Base-by-base conservation (phyloP, 257 asterid genomes). In the Plantago major region DNA sequence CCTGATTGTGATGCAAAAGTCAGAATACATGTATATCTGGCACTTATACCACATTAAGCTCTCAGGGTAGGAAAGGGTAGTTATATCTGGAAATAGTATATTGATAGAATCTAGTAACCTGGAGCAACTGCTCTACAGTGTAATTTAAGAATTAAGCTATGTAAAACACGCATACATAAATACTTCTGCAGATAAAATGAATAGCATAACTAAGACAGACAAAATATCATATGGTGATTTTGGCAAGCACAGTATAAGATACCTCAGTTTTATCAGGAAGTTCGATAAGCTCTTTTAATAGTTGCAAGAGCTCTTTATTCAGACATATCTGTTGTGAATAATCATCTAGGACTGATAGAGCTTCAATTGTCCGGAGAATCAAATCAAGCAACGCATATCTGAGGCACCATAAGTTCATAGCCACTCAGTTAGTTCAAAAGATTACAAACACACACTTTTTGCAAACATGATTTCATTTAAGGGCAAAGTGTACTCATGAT, bases 201-300 rank as follows among this genome's bases (percentile, higher is more conserved):
- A 58, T 48, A 51, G 17, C 15, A 48, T 18, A 26, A 30, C 63
- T 22, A 42, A 33, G 19, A 64, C 11, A 28, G 16, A n/a, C 26
- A 50, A 63, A 14, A 51, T 12, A 37, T 52, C 44, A 42, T 17
- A 61, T 28, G 18, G 60, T 69, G 30, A 63, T 56, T 65, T 45
- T 70, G 51, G 60, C 69, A 74, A 69, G 49, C 52, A 58, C 8
- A 33, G 40, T 33, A 33, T 33, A 33, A 33, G 40, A 33, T 69
- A 92, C 96, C 93, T 89, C 97, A 54, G 69, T 64, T 67, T 86
- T 92, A 68, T 89, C 96, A 57, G 95, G 96, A 66, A 79, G 81
- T 66, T 80, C 71, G 64, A 89, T 78, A 50, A 93, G 77, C 68
- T 83, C 82, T 63, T 67, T 72, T 40, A 80, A 86, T 53, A 80